Evolutionary conservation across 2,329 filamentous ascomycete genomes (phyloP), one percentile per base, ranked within the genome.

Genomic region (Alternaria atra): DNA sequence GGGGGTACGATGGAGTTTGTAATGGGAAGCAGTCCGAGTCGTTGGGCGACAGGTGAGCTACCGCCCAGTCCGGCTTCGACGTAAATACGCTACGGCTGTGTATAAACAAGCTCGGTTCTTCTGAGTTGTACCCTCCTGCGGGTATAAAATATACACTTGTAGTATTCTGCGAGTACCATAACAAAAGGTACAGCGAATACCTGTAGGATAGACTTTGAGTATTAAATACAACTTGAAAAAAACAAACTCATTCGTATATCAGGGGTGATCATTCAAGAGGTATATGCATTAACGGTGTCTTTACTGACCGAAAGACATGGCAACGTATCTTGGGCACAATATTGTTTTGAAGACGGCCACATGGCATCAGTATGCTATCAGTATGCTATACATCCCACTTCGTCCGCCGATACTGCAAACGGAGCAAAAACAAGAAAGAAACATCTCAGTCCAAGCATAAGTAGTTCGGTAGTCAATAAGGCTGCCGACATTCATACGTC

Each of bases 1-100:
- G 73, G 75, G 8, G 89, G 88, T 0, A 87, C 80, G 1, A 74
- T 91, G 66, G 86, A 91, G 40, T 90, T 90, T 71, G 84, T 86
- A 17, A 79, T 91, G n/a, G 89, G 89, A 34, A 35, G 1, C 20
- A 48, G 0, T 48, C 73, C 1, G 75, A 82, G 35, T 81, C 84
- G 82, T 58, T 91, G 89, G 89, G 84, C 84, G 5, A 87, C 84
- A 1, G 88, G 87, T 0, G 79, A 81, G n/a, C 65, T 83, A 53
- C 89, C 88, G 12, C 89, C 89, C 3, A 90, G 86, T 68, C 87
- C 87, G 20, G 87, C 84, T 40, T 73, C 71, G 32, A 25, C 8
- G 23, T 48, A 20, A 34, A 50, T 20, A 50, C 30, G 15, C 20
- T 7, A 25, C 12, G 12, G 20, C 20, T 3, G 25, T 42, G 3